Evolutionary conservation across 257 asterid species (phyloP).

Genomic region (Primulina eburnea): DNA sequence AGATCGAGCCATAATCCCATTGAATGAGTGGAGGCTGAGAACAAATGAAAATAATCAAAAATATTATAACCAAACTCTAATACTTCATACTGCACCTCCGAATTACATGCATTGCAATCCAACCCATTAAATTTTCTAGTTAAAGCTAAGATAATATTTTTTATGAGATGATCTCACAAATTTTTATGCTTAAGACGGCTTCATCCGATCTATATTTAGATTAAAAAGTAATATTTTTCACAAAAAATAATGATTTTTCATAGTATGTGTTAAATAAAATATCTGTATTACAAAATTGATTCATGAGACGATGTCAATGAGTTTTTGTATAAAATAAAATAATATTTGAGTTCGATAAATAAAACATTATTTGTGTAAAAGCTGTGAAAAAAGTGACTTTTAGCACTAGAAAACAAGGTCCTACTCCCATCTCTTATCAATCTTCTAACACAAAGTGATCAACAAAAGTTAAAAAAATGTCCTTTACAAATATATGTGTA

Average conservation of each 20-base stretch:
- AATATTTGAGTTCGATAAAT: background rate
- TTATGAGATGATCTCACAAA: no score
- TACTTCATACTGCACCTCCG: background rate
- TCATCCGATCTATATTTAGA: no score
- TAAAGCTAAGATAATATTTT: no score
- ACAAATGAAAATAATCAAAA: background rate
- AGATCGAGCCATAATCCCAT: background rate
- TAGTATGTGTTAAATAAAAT: no score
- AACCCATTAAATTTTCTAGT: background rate
- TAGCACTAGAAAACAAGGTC: conserved; percentile 37
- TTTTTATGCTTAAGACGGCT: no score
- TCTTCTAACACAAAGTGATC: conserved; percentile 31
- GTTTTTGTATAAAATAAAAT: no score
- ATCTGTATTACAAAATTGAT: no score
- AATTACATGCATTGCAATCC: background rate
- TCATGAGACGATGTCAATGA: no score
- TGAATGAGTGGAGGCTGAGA: background rate
- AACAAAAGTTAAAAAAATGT: conserved; percentile 21
- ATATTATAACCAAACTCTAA: background rate
- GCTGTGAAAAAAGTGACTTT: conserved; percentile 31
- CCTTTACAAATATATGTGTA: conserved; percentile 3
- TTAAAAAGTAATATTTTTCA: no score
- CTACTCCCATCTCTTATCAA: conserved; percentile 53
- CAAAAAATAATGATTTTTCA: no score
- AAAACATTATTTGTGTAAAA: conserved; percentile 2